Base-by-base conservation (phyloP, 2,329 filamentous ascomycete genomes). In the Diaporthe aspalathi region DNA sequence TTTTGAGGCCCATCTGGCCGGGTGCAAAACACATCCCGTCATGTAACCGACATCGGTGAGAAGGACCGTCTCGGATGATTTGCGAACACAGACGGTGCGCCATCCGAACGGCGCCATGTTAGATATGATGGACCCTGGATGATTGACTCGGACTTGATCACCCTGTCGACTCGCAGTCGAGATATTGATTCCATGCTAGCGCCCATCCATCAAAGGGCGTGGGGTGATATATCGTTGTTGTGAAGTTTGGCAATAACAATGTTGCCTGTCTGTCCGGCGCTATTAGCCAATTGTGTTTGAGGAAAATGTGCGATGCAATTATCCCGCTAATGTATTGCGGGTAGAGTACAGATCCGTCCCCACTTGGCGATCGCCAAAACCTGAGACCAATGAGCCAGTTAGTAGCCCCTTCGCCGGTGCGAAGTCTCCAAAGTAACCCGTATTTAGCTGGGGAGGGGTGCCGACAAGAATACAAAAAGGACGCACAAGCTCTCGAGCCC, bases 271-370 rank as follows among this genome's bases (percentile, higher is more conserved):
- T 38, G 27, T 50, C 29, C 5, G 5, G 5, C 5, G 24, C 40
- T 5, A 27, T 14, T 32, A 54, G 17, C 53, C 45, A 47, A 68
- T 68, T 35, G 35, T 52, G 27, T 50, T 40, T 14, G 40, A 27
- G 27, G 20, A 50, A 60, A 60, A 53, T 60, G 32, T 47, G 56
- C 29, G 17, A 60, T 68, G 56, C 40, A 43, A 68, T 43, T 60
- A 53, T 45, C 53, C 66, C 52, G 52, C 66, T 60, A 60, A 68
- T 60, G 67, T 68, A 68, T 53, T 24, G 70, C 70, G 70, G 65
- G 70, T 68, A 63, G 70, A 22, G 47, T 68, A 71, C 47, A 70
- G 53, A 70, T 67, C 45, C 53, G 67, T 70, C 62, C 53, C 71
- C 71, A 67, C 71, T 65, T 47, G 68, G 45, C 45, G 57, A 70